Conservation (phyloP, 2,329 filamentous ascomycete species). For the Xylaria sp. region DNA sequence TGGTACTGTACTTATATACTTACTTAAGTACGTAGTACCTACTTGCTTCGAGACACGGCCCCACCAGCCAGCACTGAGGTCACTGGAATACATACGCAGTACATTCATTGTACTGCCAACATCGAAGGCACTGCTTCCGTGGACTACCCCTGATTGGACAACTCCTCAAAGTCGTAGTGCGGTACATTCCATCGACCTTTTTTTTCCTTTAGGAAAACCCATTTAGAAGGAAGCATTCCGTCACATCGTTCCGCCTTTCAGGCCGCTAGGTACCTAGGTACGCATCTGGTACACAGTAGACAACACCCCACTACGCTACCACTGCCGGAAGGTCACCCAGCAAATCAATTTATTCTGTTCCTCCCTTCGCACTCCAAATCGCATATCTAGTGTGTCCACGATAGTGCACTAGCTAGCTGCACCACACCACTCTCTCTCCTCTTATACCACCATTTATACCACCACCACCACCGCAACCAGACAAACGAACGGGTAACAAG, state of each 20-base stretch:
- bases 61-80: conserved; percentile 17
- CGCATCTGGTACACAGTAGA: no score
- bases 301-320: conserved; percentile 29
- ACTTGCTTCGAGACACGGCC: no score
- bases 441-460: conserved; percentile 20
- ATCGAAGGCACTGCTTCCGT: conserved; percentile 12
- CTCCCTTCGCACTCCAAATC: conserved; percentile 31
- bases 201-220: neutral
- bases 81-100: conserved; percentile 29
- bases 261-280: no score
- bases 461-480: conserved; percentile 16
- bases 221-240: neutral
- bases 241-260: conserved; percentile 21
- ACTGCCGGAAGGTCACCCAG: conserved; percentile 29
- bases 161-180: conserved; percentile 8
- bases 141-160: conserved; percentile 22
- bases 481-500: conserved; percentile 1
- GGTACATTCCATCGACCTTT: conserved; percentile 12
- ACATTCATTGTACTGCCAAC: no score
- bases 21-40: no score
- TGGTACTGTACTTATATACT: no score
- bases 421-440: conserved; percentile 24
- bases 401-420: neutral
- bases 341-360: conserved; percentile 33
- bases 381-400: neutral